phyloP scores from a whole-genome alignment of 2,329 filamentous ascomycete genomes.

The Stemphylium lycopersici region DNA sequence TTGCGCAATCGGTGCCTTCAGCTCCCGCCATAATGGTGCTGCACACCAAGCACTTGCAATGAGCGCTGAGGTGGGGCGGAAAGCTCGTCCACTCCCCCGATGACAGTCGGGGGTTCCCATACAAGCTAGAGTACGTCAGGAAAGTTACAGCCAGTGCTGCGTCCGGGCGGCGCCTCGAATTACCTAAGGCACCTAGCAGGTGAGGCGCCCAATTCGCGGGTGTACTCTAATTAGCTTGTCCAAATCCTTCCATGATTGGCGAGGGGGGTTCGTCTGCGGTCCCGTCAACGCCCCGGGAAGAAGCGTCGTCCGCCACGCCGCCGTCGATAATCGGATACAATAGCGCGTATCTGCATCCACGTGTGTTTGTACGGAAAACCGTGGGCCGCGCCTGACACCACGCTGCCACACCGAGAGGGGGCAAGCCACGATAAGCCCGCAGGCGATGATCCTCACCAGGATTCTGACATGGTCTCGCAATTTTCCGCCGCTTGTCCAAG shows the following conservation, averaged over 20 bases:
- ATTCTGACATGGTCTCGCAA: constrained; percentile 24
- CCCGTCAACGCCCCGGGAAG: constrained; percentile 24
- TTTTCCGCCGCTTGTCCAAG: constrained; percentile 6
- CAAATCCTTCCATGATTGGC: constrained; percentile 18
- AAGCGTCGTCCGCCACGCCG: constrained; percentile 27
- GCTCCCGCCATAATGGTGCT: constrained; percentile 10
- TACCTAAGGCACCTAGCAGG: constrained; percentile 24
- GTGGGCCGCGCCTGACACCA: constrained; percentile 14
- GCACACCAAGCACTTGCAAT: constrained; percentile 6
- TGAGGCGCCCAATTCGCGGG: constrained; percentile 24
- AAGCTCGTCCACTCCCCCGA: constrained; percentile 11
- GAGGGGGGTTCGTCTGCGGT: constrained; percentile 11
- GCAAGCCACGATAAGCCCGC: constrained; percentile 25
- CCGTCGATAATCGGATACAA: constrained; percentile 17
- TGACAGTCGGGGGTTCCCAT: constrained; percentile 32
- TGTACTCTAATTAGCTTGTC: constrained; percentile 16
- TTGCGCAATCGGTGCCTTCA: constrained; percentile 1
- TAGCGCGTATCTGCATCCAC: constrained; percentile 23
- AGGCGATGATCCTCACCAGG: constrained; percentile 32
- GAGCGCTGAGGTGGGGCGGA: constrained; percentile 8
- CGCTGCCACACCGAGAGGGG: constrained; percentile 11
- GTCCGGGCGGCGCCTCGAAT: constrained; percentile 22
- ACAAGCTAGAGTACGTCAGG: constrained; percentile 17
- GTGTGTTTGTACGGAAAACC: constrained; percentile 15
- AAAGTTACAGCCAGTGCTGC: constrained; percentile 13